phyloP scores from a whole-genome alignment of 2,329 filamentous ascomycete species.

The Aureobasidium sp. region DNA sequence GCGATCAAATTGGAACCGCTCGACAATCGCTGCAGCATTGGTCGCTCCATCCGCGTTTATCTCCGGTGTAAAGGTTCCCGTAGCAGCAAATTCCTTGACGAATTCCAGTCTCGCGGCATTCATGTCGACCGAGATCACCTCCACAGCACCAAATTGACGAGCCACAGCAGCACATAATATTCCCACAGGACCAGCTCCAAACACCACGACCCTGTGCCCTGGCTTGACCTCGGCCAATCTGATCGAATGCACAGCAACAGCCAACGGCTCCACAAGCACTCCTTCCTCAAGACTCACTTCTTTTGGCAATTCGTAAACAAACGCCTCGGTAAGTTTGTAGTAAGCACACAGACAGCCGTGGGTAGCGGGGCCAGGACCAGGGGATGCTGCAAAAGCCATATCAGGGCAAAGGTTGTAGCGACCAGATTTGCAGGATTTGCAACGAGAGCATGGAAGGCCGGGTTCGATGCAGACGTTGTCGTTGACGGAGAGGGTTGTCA shows the following conservation, averaged over 20 bases:
- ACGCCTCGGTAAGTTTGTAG: slow-evolving; percentile 43
- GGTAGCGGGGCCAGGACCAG: slow-evolving; percentile 10
- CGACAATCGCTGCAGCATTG: slow-evolving; percentile 63
- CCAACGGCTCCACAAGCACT: slow-evolving; percentile 47
- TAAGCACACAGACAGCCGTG: slow-evolving; percentile 44
- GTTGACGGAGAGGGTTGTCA: slow-evolving; percentile 51
- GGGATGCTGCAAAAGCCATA: slow-evolving; percentile 21
- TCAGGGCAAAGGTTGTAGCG: slow-evolving; percentile 21
- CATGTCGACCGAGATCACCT: slow-evolving; percentile 80
- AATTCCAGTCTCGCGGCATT: slow-evolving; percentile 73
- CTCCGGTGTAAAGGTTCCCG: slow-evolving; percentile 61
- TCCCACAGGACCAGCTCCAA: slow-evolving; percentile 57
- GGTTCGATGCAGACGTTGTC: slow-evolving; percentile 70
- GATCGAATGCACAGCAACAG: slow-evolving; percentile 44
- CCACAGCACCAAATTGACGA: slow-evolving; percentile 72
- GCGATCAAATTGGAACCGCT: slow-evolving; percentile 53
- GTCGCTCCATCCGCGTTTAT: slow-evolving; percentile 53
- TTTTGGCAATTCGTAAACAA: slow-evolving; percentile 40
- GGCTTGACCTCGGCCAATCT: slow-evolving; percentile 38
- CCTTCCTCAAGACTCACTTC: slow-evolving; percentile 45
- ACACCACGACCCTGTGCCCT: slow-evolving; percentile 41
- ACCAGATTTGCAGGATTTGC: slow-evolving; percentile 35
- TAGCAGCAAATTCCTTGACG: slow-evolving; percentile 64
- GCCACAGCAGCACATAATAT: slow-evolving; percentile 83
- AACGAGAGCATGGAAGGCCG: slow-evolving; percentile 62